phyloP scores from a whole-genome alignment of 805 yeast species.

The Pichia ethanolica region DNA sequence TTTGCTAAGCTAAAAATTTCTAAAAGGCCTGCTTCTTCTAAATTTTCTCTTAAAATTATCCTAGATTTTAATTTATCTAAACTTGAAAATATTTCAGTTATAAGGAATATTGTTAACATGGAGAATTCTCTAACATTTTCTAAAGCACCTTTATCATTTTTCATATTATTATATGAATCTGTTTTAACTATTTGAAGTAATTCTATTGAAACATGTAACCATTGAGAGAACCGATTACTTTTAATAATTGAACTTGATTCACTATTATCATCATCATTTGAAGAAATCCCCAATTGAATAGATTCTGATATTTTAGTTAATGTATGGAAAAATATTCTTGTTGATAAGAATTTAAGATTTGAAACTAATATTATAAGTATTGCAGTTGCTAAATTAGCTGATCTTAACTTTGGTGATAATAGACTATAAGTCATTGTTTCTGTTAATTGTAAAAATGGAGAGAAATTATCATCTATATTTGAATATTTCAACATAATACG shows the following conservation, averaged over 20 bases:
- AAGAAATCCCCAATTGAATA: neutral
- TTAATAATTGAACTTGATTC: neutral
- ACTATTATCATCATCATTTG: neutral
- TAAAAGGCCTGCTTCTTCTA: conserved; percentile 51
- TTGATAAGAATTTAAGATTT: conserved; percentile 14
- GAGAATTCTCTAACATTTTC: conserved; percentile 46
- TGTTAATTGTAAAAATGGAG: conserved; percentile 38
- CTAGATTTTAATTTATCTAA: conserved; percentile 31
- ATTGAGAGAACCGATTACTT: conserved; percentile 10
- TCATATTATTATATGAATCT: neutral
- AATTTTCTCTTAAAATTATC: conserved; percentile 50
- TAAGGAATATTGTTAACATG: conserved; percentile 58
- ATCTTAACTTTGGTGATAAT: conserved; percentile 63
- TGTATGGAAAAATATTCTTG: conserved; percentile 10
- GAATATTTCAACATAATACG: conserved; percentile 55
- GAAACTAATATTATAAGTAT: conserved; percentile 47
- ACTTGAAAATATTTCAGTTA: conserved; percentile 56
- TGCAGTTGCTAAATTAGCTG: conserved; percentile 76
- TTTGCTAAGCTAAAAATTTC: conserved; percentile 45
- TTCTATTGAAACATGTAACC: conserved; percentile 16
- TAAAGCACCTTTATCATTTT: neutral
- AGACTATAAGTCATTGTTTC: conserved; percentile 66
- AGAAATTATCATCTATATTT: conserved; percentile 53
- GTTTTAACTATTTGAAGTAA: neutral
- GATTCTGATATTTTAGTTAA: neutral